Evolutionary conservation across 345 rosid species (phyloP), one percentile per base, ranked within the genome.

Genomic region (Corchorus capsularis): DNA sequence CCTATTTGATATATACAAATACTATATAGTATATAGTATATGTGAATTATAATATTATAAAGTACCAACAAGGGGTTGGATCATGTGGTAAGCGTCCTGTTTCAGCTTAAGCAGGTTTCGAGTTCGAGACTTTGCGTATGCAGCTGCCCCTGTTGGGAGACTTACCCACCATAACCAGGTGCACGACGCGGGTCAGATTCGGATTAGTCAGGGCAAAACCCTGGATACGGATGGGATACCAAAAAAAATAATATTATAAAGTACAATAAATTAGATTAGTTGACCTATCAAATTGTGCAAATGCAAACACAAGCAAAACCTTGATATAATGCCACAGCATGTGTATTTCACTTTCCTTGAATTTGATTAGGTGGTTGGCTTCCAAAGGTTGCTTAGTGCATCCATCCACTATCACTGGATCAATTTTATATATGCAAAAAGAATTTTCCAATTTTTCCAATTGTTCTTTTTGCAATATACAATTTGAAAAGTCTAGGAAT

Each of bases 261-360:
- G 22, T 34, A 35, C 27, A 60, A 61, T 11, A 61, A 32, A 73
- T 47, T 41, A 53, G 6, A 75, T 52, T 61, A 20, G 22, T 71
- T 74, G 47, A 62, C 63, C 50, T 37, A 41, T 9, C 60, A 17
- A 81, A 35, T 63, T 63, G 45, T 68, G 52, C 32, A 60, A 20
- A 32, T 45, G 64, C 34, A 13, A 74, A 41, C 74, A 54, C 43
- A 69, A 74, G 52, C 75, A 73, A 73, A 68, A 46, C 17, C 59
- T 46, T 15, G 57, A 34, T 34, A 55, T 53, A 14, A 61, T 77
- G 39, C 70, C 75, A 43, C 71, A 52, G 63, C 45, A 19, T 65
- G 17, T 74, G 70, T 61, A 27, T 57, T 6, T 37, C 84, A 75
- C n/a, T 64, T 75, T 64, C 60, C 50, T 76, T 59, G 57, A 75